Conservation (phyloP, 2,329 filamentous ascomycete genomes). For the Chaetomium globosum region DNA sequence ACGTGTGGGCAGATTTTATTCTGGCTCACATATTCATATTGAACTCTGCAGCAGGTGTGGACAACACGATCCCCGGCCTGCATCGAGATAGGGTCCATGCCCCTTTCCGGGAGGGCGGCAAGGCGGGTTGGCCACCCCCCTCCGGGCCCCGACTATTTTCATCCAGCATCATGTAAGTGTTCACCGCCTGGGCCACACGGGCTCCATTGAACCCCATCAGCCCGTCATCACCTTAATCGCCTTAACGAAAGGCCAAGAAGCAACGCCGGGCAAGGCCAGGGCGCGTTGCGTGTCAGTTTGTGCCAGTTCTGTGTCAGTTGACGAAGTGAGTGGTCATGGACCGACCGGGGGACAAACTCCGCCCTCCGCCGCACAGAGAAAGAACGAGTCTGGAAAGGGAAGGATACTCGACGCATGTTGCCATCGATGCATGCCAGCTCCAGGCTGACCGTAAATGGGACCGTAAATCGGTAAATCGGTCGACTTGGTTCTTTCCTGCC, state of each 20-base stretch:
- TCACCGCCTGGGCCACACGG: slow-evolving; percentile 27
- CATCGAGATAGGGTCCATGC: slow-evolving; percentile 1
- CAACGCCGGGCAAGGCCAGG: background rate
- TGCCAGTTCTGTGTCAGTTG: background rate
- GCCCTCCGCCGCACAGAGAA: background rate
- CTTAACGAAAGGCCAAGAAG: background rate
- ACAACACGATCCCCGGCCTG: slow-evolving; percentile 4
- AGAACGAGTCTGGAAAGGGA: slow-evolving; percentile 7
- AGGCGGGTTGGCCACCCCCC: background rate
- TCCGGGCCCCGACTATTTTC: slow-evolving; percentile 11
- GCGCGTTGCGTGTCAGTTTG: background rate
- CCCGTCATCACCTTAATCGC: slow-evolving; percentile 7
- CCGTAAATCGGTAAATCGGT: no score
- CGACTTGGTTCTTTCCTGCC: background rate
- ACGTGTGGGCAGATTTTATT: slow-evolving; percentile 6
- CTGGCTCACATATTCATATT: slow-evolving; percentile 1
- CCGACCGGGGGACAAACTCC: background rate
- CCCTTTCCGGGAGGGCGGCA: slow-evolving; percentile 3
- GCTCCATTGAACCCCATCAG: slow-evolving; percentile 11
- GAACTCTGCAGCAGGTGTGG: slow-evolving; percentile 2
- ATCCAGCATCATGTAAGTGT: slow-evolving; percentile 11
- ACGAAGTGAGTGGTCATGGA: background rate
- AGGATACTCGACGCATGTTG: slow-evolving; percentile 4
- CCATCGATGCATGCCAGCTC: background rate
- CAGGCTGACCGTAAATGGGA: no score